A percentile compares a stretch with the other conserved stretches of the same genome.
These are phyloP conservation scores for Aspergillus neoniger DNA, from an alignment of 2,329 filamentous ascomycete genomes.

Conservation along the genomic window DNA sequence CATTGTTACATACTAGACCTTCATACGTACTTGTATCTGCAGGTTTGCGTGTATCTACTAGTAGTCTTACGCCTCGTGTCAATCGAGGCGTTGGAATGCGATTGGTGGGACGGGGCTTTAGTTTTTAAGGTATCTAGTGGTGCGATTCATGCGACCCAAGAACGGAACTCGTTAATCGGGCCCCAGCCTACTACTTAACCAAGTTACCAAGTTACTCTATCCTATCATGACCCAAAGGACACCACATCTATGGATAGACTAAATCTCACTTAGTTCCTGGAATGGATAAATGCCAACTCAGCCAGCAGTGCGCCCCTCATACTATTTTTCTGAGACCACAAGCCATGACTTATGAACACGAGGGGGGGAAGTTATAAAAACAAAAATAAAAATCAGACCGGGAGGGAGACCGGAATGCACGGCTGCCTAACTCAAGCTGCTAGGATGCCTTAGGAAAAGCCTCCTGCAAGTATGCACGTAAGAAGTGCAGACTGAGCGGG, in stretches of 20 bases:
- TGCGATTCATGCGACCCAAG: constrained; percentile 2
- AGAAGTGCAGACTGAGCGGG: neutral
- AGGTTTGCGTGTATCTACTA: neutral
- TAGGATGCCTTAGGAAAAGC: neutral
- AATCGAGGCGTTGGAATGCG: neutral
- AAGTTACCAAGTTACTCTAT: neutral
- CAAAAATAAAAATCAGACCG: neutral
- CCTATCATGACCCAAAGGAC: neutral
- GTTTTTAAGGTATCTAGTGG: constrained; percentile 3
- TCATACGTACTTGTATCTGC: neutral
- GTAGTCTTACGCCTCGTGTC: constrained; percentile 1
- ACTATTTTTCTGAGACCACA: neutral
- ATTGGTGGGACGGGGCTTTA: neutral
- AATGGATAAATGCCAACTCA: neutral
- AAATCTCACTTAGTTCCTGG: neutral
- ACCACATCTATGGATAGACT: neutral
- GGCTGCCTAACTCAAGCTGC: constrained; percentile 2
- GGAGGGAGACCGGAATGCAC: neutral
- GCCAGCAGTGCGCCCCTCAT: neutral
- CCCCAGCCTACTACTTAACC: neutral
- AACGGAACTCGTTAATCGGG: neutral
- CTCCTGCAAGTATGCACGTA: constrained; percentile 6
- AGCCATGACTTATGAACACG: constrained; percentile 8
- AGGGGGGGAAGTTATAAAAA: neutral
- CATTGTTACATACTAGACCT: neutral